These are phyloP conservation scores for Chaetothyriales sp. DNA, from an alignment of 2,329 filamentous ascomycete species.

Conservation along the genomic window DNA sequence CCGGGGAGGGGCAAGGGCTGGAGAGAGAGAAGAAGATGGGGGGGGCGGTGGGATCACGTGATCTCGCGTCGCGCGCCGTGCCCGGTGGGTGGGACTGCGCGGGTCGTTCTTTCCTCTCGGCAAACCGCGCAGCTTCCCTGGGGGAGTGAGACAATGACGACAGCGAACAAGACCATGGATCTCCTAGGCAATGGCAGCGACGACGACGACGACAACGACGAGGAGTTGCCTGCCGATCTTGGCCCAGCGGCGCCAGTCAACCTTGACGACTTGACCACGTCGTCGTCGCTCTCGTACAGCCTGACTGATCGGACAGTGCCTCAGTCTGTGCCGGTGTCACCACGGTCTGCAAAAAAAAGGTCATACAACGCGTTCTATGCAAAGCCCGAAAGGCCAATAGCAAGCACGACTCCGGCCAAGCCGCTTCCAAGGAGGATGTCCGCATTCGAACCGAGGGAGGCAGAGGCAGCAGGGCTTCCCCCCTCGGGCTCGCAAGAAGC, in stretches of 20 bases:
- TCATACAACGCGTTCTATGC: slow-evolving; percentile 14
- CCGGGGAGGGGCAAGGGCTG: neutral
- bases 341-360: slow-evolving; percentile 7
- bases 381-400: slow-evolving; percentile 2
- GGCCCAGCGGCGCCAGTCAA: neutral
- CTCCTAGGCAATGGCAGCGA: neutral
- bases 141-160: neutral
- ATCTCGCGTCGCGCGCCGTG: neutral
- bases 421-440: neutral
- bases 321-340: neutral
- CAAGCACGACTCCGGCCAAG: slow-evolving; percentile 3
- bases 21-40: neutral
- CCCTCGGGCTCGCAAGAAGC: neutral
- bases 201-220: neutral
- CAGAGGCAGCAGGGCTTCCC: neutral
- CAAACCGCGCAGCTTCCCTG: neutral
- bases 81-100: too few species aligned
- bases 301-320: neutral
- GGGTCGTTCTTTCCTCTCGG: neutral
- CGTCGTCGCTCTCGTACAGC: neutral
- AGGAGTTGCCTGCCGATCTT: neutral
- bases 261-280: neutral
- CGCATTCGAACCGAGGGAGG: neutral
- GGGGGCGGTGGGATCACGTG: neutral
- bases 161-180: neutral